Conservation (phyloP, 371 early-diverging fungal genomes). For the Mortierella sp. region DNA sequence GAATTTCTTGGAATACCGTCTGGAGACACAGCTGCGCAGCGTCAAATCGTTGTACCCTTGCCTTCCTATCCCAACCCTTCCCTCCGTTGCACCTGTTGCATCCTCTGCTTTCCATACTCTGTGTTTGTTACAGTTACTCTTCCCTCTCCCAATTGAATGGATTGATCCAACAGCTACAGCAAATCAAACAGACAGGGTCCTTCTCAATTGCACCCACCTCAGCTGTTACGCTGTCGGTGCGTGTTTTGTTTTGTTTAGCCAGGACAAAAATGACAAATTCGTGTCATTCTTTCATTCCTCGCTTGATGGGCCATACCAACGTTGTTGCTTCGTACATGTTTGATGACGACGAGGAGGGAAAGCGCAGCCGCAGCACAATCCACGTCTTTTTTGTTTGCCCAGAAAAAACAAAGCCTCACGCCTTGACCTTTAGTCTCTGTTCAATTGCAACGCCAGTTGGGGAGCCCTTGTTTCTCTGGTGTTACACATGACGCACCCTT, state of each 20-base stretch:
- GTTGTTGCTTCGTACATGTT: neutral
- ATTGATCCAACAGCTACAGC: neutral
- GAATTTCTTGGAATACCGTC: neutral
- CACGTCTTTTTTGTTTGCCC: neutral
- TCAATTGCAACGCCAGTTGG: neutral
- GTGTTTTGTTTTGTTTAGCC: neutral
- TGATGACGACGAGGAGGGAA: neutral
- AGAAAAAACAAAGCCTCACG: neutral
- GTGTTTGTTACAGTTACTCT: too few species aligned
- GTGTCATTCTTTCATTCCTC: neutral
- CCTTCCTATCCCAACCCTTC: too few species aligned
- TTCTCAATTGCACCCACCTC: neutral
- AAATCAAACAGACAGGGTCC: neutral
- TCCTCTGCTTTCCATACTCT: too few species aligned
- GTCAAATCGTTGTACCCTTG: neutral
- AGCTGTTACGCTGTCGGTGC: neutral
- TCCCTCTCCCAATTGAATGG: neutral
- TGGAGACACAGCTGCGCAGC: neutral
- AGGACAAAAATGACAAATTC: neutral
- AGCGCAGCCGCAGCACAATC: neutral
- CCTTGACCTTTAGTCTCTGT: neutral
- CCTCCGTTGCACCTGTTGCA: too few species aligned
- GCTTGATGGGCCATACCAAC: neutral
- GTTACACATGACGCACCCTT: constrained; percentile 6
- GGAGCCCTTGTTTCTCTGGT: neutral